Percentiles rank a stretch among this genome's conserved stretches.
Conservation (phyloP, 225 moss, liverwort and hornwort genomes). For the Bryum argenteum region DNA sequence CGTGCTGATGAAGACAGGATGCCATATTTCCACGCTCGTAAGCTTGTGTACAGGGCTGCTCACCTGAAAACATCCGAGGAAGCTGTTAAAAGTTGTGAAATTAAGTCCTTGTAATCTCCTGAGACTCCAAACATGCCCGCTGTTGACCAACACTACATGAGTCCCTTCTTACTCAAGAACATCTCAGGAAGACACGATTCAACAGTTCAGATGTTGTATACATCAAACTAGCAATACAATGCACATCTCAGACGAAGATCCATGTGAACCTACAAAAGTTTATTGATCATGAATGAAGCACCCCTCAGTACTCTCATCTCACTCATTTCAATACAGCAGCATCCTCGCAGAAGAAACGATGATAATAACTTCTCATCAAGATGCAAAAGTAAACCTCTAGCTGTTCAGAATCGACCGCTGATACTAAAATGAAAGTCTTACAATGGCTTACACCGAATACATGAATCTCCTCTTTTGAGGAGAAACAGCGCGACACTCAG, state of each 20-base stretch:
- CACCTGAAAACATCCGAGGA: conserved; percentile 26
- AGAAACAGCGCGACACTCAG: background rate
- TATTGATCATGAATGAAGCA: too few species aligned
- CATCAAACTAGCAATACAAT: background rate
- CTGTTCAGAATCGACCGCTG: background rate
- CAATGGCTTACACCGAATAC: background rate
- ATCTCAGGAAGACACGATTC: too few species aligned
- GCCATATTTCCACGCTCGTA: conserved; percentile 35
- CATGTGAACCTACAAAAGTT: too few species aligned
- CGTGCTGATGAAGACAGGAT: conserved; percentile 80
- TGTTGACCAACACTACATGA: background rate
- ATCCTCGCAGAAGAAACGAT: background rate
- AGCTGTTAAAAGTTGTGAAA: background rate
- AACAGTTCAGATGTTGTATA: too few species aligned
- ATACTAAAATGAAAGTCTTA: background rate
- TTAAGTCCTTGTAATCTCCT: background rate
- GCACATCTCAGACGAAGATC: too few species aligned
- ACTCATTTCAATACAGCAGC: background rate
- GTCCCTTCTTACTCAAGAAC: background rate
- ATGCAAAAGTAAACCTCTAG: background rate
- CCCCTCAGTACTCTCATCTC: background rate
- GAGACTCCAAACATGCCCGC: background rate
- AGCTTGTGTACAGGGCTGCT: background rate
- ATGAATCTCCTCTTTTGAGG: too few species aligned
- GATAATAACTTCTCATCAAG: background rate